phyloP scores from a whole-genome alignment of 257 asterid genomes.

The Oldenlandia corymbosa region DNA sequence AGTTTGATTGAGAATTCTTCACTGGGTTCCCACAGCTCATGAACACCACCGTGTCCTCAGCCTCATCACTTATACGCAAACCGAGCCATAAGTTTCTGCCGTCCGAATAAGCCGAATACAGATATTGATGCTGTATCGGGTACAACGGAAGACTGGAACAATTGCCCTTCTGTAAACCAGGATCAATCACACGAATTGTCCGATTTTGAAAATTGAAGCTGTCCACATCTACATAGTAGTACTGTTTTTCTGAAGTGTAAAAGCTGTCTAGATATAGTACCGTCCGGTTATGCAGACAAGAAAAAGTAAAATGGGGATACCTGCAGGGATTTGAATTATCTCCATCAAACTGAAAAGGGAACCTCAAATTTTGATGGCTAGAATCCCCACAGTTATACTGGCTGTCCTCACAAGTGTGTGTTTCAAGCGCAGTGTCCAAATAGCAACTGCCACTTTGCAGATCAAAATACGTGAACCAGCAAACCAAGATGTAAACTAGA shows the following conservation, averaged over 20 bases:
- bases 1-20: background rate
- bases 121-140: background rate
- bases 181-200: background rate
- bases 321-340: background rate
- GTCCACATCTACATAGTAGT: background rate
- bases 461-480: background rate
- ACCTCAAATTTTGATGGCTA: background rate
- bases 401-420: background rate
- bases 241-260: background rate
- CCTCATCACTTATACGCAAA: background rate
- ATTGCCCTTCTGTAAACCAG: slow-evolving; percentile 1
- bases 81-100: background rate
- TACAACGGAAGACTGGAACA: slow-evolving; percentile 5
- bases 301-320: background rate
- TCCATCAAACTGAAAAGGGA: background rate
- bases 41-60: background rate
- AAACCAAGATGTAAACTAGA: background rate
- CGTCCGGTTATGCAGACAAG: background rate
- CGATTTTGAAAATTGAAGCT: background rate
- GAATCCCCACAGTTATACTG: background rate
- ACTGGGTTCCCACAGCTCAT: background rate
- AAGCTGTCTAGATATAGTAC: background rate
- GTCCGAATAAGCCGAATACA: background rate
- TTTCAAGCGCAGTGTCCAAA: no score
- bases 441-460: background rate